Conservation (phyloP, 1,284 basidiomycete species). For the Polyporus tsugae region DNA sequence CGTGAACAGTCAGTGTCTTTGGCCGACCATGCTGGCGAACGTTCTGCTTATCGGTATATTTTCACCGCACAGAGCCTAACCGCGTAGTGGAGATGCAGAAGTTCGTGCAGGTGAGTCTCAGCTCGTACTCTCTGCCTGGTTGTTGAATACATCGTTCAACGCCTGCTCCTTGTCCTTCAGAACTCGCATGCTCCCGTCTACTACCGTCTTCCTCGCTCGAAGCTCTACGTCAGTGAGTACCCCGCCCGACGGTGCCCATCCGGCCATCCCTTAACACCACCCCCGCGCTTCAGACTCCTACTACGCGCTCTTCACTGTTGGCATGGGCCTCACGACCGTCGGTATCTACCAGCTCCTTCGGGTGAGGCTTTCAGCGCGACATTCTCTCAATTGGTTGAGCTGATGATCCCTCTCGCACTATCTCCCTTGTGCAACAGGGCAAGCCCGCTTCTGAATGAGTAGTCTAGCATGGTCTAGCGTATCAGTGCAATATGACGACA, state of each 20-base stretch:
- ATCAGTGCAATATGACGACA: slow-evolving; percentile 21
- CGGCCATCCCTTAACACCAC: slow-evolving; percentile 12
- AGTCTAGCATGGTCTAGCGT: slow-evolving; percentile 17
- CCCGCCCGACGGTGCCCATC: background rate
- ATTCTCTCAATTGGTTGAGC: background rate
- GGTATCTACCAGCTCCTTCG: slow-evolving; percentile 59
- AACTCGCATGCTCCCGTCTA: slow-evolving; percentile 52
- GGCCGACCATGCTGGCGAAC: background rate
- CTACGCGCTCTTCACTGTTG: slow-evolving; percentile 59
- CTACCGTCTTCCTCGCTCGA: slow-evolving; percentile 55
- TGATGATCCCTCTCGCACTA: background rate
- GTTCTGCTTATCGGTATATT: slow-evolving; percentile 7
- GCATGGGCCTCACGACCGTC: slow-evolving; percentile 59
- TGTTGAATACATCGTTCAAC: background rate
- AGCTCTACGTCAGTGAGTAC: slow-evolving; percentile 55
- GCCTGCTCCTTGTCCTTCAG: slow-evolving; percentile 34
- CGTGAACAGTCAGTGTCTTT: slow-evolving; percentile 51
- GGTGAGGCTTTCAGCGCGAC: slow-evolving; percentile 49
- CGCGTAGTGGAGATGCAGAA: slow-evolving; percentile 69
- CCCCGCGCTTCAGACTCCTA: slow-evolving; percentile 54
- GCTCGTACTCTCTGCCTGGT: background rate
- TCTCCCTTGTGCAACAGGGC: slow-evolving; percentile 33
- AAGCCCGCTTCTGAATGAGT: slow-evolving; percentile 37
- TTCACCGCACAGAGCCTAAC: slow-evolving; percentile 63
- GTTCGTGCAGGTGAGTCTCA: slow-evolving; percentile 62